Conservation (phyloP, 257 asterid species). For the Plantago ovata region DNA sequence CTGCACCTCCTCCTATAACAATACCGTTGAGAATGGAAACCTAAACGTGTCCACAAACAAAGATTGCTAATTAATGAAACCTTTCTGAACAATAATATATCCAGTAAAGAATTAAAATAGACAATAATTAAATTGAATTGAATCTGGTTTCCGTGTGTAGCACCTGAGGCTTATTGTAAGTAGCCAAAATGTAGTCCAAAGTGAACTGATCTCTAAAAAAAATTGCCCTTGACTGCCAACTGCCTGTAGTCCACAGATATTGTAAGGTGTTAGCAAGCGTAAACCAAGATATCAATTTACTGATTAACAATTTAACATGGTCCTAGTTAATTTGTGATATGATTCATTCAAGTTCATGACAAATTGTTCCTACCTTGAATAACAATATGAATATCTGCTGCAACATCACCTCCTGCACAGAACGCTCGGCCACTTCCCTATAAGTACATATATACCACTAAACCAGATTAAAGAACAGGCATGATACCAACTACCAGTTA, state of each 20-base stretch:
- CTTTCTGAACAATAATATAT: conserved; percentile 12
- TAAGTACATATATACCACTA: too few species aligned
- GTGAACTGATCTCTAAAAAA: conserved; percentile 57
- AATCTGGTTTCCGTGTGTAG: conserved; percentile 18
- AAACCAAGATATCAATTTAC: not conserved
- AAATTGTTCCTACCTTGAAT: conserved; percentile 37
- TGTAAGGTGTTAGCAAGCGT: conserved; percentile 19
- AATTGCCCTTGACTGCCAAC: conserved; percentile 61
- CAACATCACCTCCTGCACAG: conserved; percentile 95
- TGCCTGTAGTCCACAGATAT: conserved; percentile 46
- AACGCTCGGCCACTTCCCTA: conserved; percentile 86
- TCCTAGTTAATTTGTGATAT: too few species aligned
- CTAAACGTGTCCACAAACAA: conserved; percentile 31
- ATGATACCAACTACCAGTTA: too few species aligned
- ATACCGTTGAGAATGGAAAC: conserved; percentile 90
- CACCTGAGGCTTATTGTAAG: conserved; percentile 89
- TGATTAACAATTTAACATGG: too few species aligned
- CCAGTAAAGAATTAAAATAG: not conserved
- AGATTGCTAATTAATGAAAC: not conserved
- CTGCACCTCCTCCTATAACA: conserved; percentile 99
- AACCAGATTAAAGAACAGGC: conserved; percentile 21
- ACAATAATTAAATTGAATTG: not conserved
- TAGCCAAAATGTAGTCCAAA: conserved; percentile 72
- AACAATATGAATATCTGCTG: conserved; percentile 51
- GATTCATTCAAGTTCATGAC: too few species aligned